Base-by-base conservation (phyloP, 2,329 filamentous ascomycete species). In the Lizonia empirigonia region DNA sequence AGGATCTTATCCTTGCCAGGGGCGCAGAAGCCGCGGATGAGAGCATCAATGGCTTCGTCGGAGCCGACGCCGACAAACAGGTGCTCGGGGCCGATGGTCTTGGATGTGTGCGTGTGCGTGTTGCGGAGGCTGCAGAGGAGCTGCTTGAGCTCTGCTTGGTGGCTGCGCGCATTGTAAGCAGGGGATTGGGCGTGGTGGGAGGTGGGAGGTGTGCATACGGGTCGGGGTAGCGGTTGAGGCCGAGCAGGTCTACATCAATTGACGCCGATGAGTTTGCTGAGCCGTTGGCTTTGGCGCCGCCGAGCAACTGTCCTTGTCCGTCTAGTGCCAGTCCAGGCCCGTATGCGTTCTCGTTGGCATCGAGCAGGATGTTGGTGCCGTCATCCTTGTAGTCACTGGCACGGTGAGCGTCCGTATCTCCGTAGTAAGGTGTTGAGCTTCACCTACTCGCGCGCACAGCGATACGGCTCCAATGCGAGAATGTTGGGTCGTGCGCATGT, bases 341-440 rank as follows among this genome's bases (percentile, higher is more conserved):
- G 67, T 88, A 97, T 53, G 94, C 91, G 70, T 99, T 99, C 78
- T 99, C 94, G 69, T 99, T 99, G 64, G 94, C 94, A 72, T 99
- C 94, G 60, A 99, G 88, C 44, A 99, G 87, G 66, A 97, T 86
- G 69, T 97, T 97, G 52, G 86, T 93, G 62, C 94, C 94, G 71
- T 99, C 89, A 73, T 99, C 93, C 78, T 99, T 97, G 83, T 99
- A 97, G 82, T 99, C 94, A 78, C 91, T 95, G 37, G 33, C 18
- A 36, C 24, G 19, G 52, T 69, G 24, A 70, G 60, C 45, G 13
- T 24, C 10, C 23, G 42, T 15, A 8, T 20, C 9, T n/a, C 7
- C 9, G 6, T 13, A 15, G 2, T 10, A 38, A 49, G 45, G 36
- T 36, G 50, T 54, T 52, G 55, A 55, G 53, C 57, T 55, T 57